Evolutionary conservation across 805 yeast species (phyloP), one percentile per base, ranked within the genome.

Genomic region (Saccharomyces cerevisiae): DNA sequence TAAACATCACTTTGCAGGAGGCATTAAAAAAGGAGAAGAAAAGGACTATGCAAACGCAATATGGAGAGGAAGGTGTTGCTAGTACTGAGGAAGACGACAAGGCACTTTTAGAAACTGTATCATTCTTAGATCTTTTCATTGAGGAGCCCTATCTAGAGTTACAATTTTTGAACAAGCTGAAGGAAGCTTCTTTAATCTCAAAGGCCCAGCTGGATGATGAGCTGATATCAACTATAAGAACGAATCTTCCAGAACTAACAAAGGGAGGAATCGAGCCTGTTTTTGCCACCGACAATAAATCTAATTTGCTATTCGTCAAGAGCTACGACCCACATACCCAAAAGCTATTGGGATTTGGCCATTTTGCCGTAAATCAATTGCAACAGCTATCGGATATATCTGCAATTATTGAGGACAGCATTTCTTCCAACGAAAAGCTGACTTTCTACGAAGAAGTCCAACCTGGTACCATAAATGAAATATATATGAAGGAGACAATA

Each of bases 331-430:
- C 76, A 1, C 64, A 66, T 3, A 61, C 70, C 0, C 85, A 82
- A 64, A 66, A 74, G 4, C 65, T 89, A n/a, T 69, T 66, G n/a
- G 96, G 96, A 1, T 70, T 86, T 21, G 79, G 87, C 0, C 87
- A 87, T 61, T 66, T 76, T 3, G 69, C 76, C 21, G 82, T 86
- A 1, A 68, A 76, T 11, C 77, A 76, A 51, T 36, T 36, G 24
- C 43, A 36, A 36, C 43, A 36, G 17, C 22, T 36, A 36, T n/a
- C 43, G 3, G 24, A 36, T 2, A 55, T 84, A 17, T 58, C 73
- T 2, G 74, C 76, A 11, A 64, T 73, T 1, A 53, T 85, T 9
- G 74, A 73, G 52, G 59, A 65, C 27, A 58, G 78, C 6, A 72
- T 82, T 60, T 75, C 77, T 51, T 31, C 51, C 59, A 64, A 2